Percentiles rank a stretch among this genome's conserved stretches.
These are phyloP conservation scores for Sindora glabra DNA, from an alignment of 306 rosid species.

Conservation along the genomic window DNA sequence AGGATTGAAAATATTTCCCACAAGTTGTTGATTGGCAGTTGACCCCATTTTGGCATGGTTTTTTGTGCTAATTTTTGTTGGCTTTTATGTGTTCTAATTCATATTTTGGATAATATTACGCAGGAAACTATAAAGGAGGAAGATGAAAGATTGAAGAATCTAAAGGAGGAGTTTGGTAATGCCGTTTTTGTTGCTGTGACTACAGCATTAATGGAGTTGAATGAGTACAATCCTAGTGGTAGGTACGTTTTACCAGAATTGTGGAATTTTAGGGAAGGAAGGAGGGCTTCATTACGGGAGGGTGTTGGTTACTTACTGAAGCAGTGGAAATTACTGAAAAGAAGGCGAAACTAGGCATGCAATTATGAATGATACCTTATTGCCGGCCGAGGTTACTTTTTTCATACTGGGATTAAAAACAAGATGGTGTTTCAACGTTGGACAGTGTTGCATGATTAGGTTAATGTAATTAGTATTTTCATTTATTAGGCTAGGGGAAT, in stretches of 20 bases:
- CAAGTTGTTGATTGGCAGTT: not conserved
- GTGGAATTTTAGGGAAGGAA: conserved; percentile 58
- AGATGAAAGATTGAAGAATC: conserved; percentile 47
- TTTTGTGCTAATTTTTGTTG: not conserved
- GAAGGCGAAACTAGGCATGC: too few relatives aligned
- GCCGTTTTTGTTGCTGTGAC: conserved; percentile 44
- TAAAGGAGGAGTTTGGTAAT: conserved; percentile 52
- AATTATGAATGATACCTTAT: too few relatives aligned
- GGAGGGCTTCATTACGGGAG: conserved; percentile 56
- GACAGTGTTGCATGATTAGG: too few relatives aligned
- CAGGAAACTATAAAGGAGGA: conserved; percentile 58
- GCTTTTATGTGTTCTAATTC: too few relatives aligned
- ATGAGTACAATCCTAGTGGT: conserved; percentile 79
- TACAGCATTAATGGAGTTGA: conserved; percentile 54
- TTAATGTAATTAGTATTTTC: too few relatives aligned
- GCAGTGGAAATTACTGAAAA: conserved; percentile 37
- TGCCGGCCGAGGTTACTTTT: too few relatives aligned
- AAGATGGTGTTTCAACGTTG: too few relatives aligned
- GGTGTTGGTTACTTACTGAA: conserved; percentile 33
- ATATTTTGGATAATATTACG: too few relatives aligned
- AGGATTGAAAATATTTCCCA: too few relatives aligned
- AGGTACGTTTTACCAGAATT: conserved; percentile 49
- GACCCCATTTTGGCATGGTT: too few relatives aligned
- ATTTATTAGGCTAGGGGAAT: too few relatives aligned
- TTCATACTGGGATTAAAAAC: too few relatives aligned